Base-by-base conservation (phyloP, 1,284 basidiomycete species). In the Violaceomyces palustris region DNA sequence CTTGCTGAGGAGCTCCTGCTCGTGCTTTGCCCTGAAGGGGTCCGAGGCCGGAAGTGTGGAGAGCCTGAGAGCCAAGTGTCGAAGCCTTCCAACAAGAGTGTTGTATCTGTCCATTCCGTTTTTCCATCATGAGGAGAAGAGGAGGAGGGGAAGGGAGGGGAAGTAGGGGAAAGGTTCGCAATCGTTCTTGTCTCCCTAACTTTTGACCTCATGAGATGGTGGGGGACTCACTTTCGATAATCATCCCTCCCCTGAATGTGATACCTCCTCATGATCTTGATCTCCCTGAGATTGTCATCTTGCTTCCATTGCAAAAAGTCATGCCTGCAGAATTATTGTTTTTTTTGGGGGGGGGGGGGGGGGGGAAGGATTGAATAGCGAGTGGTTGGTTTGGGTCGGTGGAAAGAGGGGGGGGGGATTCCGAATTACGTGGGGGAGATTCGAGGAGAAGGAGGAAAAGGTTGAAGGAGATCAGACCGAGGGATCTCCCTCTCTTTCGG, bases 241-340 rank as follows among this genome's bases (percentile, higher is more conserved):
- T 98, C 92, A 54, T 97, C 91, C 17, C 75, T 61, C 36, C 51
- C 49, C 82, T 72, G 69, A 23, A 73, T 57, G 76, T 98, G 93
- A 74, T 97, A 99, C 50, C 91, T 79, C 33, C 93, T 82, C 84
- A 98, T 88, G 45, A 98, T 87, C 74, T 87, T 90, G 75, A 90
- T 83, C 78, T 99, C 93, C 38, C 93, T 83, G 35, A 87, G 77
- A 69, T 85, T 87, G 8, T 87, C 83, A 83, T 97, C 92, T 76
- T 90, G 85, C 77, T 92, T 97, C 93, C 94, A 98, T 86, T 96
- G 74, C 30, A 74, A 45, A 35, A 75, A 76, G 54, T 75, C 72
- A 60, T 72, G 70, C 50, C 63, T 68, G 50, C n/a, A n/a, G n/a
- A n/a, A n/a, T n/a, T n/a, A n/a, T n/a, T n/a, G n/a, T n/a, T n/a